Evolutionary conservation across 75 land plant genomes (phyloP).

Genomic region (Cunninghamia lanceolata): DNA sequence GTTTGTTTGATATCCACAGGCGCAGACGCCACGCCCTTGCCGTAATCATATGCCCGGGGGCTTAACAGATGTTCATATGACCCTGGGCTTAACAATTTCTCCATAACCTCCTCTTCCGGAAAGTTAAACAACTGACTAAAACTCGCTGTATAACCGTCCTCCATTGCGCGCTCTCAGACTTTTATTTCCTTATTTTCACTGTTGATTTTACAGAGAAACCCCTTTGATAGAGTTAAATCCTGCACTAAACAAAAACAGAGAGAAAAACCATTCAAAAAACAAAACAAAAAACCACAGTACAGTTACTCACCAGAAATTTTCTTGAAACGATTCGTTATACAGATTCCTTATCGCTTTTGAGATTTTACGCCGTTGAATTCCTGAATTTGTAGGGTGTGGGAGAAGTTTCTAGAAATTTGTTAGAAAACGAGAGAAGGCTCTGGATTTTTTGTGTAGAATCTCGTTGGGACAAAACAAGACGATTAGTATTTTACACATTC

Average conservation of each 20-base stretch:
- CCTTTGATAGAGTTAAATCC: neutral
- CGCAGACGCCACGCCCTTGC: constrained; percentile 15
- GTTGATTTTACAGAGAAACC: neutral
- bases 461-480: too few relatives aligned
- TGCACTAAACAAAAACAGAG: neutral
- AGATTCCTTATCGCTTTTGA: neutral
- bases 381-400: neutral
- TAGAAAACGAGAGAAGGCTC: neutral
- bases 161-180: neutral
- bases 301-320: neutral
- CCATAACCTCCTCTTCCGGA: neutral
- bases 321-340: neutral
- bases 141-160: neutral
- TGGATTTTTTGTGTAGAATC: neutral
- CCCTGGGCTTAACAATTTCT: neutral
- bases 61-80: neutral
- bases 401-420: neutral
- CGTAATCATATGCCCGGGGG: constrained; percentile 6
- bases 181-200: too few relatives aligned
- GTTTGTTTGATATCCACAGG: constrained; percentile 66
- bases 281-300: neutral
- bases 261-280: neutral
- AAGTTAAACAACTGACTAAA: neutral
- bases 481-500: too few relatives aligned
- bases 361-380: neutral